These are phyloP conservation scores for Vaccinium vitisidaea DNA, from an alignment of 148 eudicot genomes.

Conservation along the genomic window DNA sequence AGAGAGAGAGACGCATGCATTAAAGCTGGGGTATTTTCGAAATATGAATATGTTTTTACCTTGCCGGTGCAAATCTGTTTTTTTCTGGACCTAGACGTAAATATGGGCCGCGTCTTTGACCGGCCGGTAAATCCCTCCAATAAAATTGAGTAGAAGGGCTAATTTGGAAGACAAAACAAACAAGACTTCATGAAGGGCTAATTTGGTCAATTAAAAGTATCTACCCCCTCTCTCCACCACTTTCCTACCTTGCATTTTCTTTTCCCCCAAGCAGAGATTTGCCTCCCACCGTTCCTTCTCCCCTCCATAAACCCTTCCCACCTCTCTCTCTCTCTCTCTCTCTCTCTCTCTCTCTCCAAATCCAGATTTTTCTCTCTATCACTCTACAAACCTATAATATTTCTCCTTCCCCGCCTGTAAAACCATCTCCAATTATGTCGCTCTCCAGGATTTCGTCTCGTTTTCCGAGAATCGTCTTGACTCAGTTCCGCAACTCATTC, in stretches of 20 bases:
- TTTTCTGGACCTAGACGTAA: too few species aligned
- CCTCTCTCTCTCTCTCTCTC: slow-evolving; percentile 18
- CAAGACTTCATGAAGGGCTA: too few species aligned
- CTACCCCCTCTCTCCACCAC: neutral
- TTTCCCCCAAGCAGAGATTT: neutral
- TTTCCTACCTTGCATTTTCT: neutral
- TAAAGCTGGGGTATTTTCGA: too few species aligned
- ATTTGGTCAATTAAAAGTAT: neutral
- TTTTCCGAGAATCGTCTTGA: slow-evolving; percentile 36
- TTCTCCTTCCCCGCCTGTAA: neutral
- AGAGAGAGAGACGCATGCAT: too few species aligned
- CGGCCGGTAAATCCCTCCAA: too few species aligned
- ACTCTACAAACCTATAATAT: neutral
- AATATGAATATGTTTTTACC: too few species aligned
- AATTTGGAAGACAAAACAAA: too few species aligned
- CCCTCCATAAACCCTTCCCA: slow-evolving; percentile 1
- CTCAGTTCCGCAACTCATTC: slow-evolving; percentile 37
- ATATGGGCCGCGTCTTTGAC: too few species aligned
- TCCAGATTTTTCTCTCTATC: too few species aligned
- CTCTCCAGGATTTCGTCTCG: slow-evolving; percentile 53
- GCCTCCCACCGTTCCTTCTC: neutral
- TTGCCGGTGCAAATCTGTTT: too few species aligned
- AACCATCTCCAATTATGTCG: slow-evolving; percentile 37
- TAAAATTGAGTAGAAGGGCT: too few species aligned
- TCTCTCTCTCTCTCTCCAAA: neutral